Percentiles rank a stretch among this genome's conserved stretches.
Evolutionary conservation across 2,329 filamentous ascomycete species (phyloP).

Genomic region (Arthrinium phaeospermum): DNA sequence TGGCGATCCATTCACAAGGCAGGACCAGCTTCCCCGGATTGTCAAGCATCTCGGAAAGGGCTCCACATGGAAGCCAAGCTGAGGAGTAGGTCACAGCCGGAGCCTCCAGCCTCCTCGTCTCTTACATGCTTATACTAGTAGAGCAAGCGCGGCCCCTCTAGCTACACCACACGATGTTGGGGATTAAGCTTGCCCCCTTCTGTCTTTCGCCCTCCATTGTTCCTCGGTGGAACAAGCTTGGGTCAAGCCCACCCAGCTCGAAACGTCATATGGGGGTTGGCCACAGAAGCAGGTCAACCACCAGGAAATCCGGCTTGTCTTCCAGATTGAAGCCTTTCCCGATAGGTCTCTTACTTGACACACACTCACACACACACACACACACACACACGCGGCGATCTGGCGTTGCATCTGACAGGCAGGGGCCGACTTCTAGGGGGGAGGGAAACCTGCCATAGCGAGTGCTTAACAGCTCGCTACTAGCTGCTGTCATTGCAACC

Average conservation of each 20-base stretch:
- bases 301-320: slow-evolving; percentile 7
- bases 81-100: slow-evolving; percentile 8
- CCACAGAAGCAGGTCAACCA: not conserved
- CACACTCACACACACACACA: not conserved
- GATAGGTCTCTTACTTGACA: not conserved
- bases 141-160: not conserved
- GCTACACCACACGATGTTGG: not conserved
- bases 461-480: not conserved
- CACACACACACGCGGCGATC: not conserved
- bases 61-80: slow-evolving; percentile 10
- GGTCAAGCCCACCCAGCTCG: not conserved
- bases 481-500: not conserved
- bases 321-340: slow-evolving; percentile 11
- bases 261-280: not conserved
- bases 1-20: slow-evolving; percentile 2
- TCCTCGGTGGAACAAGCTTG: not conserved
- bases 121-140: not conserved
- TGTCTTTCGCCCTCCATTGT: not conserved
- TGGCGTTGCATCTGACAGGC: not conserved
- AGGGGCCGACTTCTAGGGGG: not conserved
- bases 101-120: not conserved
- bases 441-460: not conserved
- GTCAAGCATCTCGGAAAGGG: not conserved
- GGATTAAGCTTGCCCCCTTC: not conserved
- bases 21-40: slow-evolving; percentile 3